A percentile compares a stretch with the other conserved stretches of the same genome.
Conservation (phyloP, 257 asterid species). For the Solanum bulbocastanum region DNA sequence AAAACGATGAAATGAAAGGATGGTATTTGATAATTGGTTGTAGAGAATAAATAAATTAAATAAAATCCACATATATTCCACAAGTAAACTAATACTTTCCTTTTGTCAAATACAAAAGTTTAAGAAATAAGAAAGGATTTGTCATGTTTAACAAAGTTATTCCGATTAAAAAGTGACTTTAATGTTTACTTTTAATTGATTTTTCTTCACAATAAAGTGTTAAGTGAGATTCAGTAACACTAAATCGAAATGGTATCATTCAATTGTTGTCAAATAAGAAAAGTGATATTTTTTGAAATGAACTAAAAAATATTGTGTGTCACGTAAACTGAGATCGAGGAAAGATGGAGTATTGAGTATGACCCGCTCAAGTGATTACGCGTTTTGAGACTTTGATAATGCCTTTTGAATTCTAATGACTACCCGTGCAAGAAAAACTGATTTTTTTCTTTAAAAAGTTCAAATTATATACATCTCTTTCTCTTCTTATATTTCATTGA, state of each 20-base stretch:
- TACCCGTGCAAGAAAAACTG: not conserved
- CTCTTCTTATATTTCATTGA: not conserved
- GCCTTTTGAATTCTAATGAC: not conserved
- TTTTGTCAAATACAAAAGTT: not conserved
- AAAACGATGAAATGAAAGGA: not conserved
- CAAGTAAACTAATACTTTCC: not conserved
- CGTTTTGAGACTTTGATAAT: not conserved
- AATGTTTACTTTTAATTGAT: not conserved
- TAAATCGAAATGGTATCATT: not conserved
- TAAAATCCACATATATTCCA: not conserved
- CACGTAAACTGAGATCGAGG: not conserved
- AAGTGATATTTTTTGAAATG: rapidly evolving
- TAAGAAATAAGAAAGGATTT: not conserved
- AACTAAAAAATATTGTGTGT: rapidly evolving
- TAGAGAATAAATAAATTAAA: not conserved
- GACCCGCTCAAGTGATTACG: not conserved
- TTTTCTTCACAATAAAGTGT: not conserved
- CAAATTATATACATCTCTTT: not conserved
- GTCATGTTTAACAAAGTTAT: not conserved
- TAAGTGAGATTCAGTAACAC: too few relatives aligned
- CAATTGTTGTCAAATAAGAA: not conserved
- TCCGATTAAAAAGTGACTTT: not conserved
- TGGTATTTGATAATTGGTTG: not conserved
- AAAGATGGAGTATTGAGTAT: not conserved
- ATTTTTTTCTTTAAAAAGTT: not conserved